Percentiles rank a stretch among this genome's conserved stretches.
Evolutionary conservation across 202 grass and related monocot species (phyloP).

Genomic region (Zizania palustris): DNA sequence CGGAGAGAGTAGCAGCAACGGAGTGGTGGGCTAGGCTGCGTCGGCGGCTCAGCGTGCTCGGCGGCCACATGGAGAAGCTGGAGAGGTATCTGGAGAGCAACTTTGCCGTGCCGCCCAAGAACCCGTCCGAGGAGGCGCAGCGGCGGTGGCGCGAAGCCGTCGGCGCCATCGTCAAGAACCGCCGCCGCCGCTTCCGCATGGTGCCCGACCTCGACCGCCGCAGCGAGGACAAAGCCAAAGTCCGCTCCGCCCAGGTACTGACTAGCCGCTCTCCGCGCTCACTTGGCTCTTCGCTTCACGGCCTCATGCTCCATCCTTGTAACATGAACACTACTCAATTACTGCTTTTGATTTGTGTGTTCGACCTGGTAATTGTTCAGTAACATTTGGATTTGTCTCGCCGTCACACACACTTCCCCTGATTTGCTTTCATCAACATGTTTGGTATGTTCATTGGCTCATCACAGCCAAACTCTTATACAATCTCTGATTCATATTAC

Average conservation of each 20-base stretch:
- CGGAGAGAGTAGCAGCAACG: neutral
- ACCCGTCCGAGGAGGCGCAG: slow-evolving; percentile 60
- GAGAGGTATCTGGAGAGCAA: slow-evolving; percentile 50
- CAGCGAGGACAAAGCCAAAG: slow-evolving; percentile 42
- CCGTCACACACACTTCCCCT: neutral
- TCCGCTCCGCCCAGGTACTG: slow-evolving; percentile 53
- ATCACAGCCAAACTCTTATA: too few relatives aligned
- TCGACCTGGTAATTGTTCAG: neutral
- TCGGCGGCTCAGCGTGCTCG: neutral
- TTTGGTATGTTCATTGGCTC: neutral
- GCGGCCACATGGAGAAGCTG: slow-evolving; percentile 35
- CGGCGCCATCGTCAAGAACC: slow-evolving; percentile 61
- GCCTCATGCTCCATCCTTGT: neutral
- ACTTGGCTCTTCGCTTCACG: neutral
- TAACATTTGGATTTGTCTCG: too few relatives aligned
- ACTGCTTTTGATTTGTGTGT: neutral
- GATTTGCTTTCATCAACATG: neutral
- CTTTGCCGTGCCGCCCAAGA: slow-evolving; percentile 67
- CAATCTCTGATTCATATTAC: too few relatives aligned
- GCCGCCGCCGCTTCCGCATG: slow-evolving; percentile 65
- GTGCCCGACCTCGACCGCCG: slow-evolving; percentile 65
- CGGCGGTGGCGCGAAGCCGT: slow-evolving; percentile 65
- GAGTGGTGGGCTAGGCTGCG: neutral
- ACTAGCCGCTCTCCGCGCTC: too few relatives aligned
- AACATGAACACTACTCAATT: too few relatives aligned